Evolutionary conservation across 2,329 filamentous ascomycete genomes (phyloP).

Genomic region (Xylaria sp.): DNA sequence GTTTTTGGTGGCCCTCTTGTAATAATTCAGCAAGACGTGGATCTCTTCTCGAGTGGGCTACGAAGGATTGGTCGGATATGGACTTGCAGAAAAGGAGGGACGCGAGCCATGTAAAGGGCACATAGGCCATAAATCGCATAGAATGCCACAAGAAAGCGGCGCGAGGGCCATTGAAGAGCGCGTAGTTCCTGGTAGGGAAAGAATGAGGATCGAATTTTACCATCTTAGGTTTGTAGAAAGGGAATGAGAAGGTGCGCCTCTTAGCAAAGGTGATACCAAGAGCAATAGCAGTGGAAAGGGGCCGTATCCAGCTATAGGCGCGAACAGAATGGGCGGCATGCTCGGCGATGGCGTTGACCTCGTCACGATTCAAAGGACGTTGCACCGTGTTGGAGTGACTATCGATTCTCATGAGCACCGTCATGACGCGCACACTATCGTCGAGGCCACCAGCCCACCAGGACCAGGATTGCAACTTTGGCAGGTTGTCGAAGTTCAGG

Average conservation of each 20-base stretch:
- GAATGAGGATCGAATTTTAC: slow-evolving; percentile 39
- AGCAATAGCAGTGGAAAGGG: slow-evolving; percentile 35
- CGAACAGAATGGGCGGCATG: slow-evolving; percentile 36
- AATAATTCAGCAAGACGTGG: not conserved
- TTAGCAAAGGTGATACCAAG: slow-evolving; percentile 37
- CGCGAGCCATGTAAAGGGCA: slow-evolving; percentile 34
- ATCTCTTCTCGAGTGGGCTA: slow-evolving; percentile 31
- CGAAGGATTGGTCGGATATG: slow-evolving; percentile 35
- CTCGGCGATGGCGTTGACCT: slow-evolving; percentile 39
- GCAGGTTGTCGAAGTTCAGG: slow-evolving; percentile 38
- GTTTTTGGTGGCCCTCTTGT: not conserved
- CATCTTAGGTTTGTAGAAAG: slow-evolving; percentile 47
- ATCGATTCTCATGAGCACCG: slow-evolving; percentile 20
- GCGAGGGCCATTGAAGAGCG: slow-evolving; percentile 35
- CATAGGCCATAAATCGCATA: slow-evolving; percentile 45
- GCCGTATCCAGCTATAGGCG: slow-evolving; percentile 40
- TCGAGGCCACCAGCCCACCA: not conserved
- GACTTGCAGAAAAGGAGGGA: slow-evolving; percentile 41
- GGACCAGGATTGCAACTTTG: slow-evolving; percentile 25
- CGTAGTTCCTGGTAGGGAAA: slow-evolving; percentile 38
- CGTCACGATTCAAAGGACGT: slow-evolving; percentile 36
- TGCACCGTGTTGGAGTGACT: slow-evolving; percentile 2
- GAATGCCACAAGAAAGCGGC: slow-evolving; percentile 46
- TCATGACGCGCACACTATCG: not conserved
- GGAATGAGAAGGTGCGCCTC: slow-evolving; percentile 47